Evolutionary conservation across 2,329 filamentous ascomycete species (phyloP).

Genomic region (Talaromyces atroroseus): DNA sequence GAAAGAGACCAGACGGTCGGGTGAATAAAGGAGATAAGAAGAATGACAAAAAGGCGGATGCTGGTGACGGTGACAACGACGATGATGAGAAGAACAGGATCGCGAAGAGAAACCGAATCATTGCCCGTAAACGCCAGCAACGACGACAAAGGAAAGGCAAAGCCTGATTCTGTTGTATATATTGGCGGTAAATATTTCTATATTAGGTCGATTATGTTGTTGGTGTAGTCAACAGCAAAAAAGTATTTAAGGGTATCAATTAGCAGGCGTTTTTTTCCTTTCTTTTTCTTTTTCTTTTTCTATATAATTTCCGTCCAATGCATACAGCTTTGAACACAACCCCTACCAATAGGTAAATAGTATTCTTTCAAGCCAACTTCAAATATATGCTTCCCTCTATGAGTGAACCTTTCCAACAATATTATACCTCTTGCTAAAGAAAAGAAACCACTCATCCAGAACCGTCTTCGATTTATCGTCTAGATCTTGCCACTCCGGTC

Average conservation of each 20-base stretch:
- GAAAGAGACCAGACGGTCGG: constrained; percentile 8
- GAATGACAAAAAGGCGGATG: constrained; percentile 13
- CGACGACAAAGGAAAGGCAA: constrained; percentile 59
- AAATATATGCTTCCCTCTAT: constrained; percentile 17
- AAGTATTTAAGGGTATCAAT: background rate
- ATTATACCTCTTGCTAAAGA: constrained; percentile 96
- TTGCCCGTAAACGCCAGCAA: constrained; percentile 75
- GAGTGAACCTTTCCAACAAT: constrained; percentile 50
- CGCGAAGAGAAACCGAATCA: constrained; percentile 67
- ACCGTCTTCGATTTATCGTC: constrained; percentile 78
- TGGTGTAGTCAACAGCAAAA: background rate
- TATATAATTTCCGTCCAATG: background rate
- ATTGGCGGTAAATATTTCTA: background rate
- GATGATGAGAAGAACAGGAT: constrained; percentile 42
- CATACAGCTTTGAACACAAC: background rate
- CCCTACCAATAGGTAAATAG: background rate
- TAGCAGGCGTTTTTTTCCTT: background rate
- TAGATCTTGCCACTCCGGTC: constrained; percentile 75
- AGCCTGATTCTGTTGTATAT: constrained; percentile 14
- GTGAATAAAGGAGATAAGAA: constrained; percentile 10
- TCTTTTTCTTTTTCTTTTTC: too few species aligned
- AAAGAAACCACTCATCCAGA: constrained; percentile 88
- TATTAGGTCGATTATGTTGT: background rate
- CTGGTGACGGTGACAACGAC: constrained; percentile 27
- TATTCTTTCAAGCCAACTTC: constrained; percentile 15